Conservation (phyloP, 2,329 filamentous ascomycete species). For the Penicillium sp. region DNA sequence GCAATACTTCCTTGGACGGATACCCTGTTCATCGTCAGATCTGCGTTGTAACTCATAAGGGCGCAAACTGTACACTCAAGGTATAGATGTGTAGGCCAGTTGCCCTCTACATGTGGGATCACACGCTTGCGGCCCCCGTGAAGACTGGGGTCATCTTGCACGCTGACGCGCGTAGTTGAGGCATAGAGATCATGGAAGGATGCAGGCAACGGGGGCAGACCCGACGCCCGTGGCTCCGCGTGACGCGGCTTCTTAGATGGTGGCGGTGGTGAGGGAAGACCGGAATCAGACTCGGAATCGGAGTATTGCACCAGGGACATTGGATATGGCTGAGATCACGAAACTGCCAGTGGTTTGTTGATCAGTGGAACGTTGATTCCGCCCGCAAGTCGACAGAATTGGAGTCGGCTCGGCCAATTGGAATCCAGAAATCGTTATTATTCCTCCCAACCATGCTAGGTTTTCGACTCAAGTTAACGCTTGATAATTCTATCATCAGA, state of each 20-base stretch:
- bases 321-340: slow-evolving; percentile 1
- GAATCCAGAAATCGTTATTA: no score
- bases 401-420: no score
- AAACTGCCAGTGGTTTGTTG: no score
- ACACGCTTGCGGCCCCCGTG: slow-evolving; percentile 81
- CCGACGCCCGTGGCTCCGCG: slow-evolving; percentile 23
- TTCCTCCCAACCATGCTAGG: no score
- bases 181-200: slow-evolving; percentile 89
- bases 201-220: slow-evolving; percentile 70
- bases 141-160: slow-evolving; percentile 74
- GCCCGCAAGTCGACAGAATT: no score
- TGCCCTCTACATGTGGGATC: slow-evolving; percentile 79
- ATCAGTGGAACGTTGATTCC: no score
- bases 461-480: no score
- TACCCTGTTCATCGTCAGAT: slow-evolving; percentile 36
- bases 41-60: slow-evolving; percentile 1
- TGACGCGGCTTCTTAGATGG: slow-evolving; percentile 27
- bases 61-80: slow-evolving; percentile 72
- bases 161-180: slow-evolving; percentile 71
- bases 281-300: slow-evolving; percentile 41
- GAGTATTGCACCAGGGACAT: slow-evolving; percentile 69
- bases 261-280: slow-evolving; percentile 17
- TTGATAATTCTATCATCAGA: no score
- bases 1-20: slow-evolving; percentile 38
- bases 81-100: slow-evolving; percentile 92